A percentile compares a stretch with the other conserved stretches of the same genome.
phyloP scores from a whole-genome alignment of 371 early-diverging fungal genomes.

The Rhizopus stolonifer region DNA sequence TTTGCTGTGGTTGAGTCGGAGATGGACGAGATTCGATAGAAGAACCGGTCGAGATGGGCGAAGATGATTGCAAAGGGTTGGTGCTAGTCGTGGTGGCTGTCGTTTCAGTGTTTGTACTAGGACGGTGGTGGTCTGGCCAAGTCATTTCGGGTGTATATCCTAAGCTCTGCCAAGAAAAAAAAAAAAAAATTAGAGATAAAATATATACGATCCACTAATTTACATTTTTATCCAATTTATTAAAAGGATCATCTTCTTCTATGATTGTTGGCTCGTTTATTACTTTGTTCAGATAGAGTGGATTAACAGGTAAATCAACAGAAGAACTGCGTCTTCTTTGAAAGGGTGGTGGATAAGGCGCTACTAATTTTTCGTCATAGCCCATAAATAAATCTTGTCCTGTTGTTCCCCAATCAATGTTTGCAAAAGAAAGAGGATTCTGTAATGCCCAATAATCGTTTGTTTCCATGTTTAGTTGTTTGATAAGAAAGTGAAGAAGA shows the following conservation, averaged over 20 bases:
- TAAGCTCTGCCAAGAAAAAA: not conserved
- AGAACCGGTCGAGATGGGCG: slow-evolving; percentile 7
- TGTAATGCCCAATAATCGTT: slow-evolving; percentile 20
- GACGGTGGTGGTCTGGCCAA: not conserved
- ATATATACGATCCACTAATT: not conserved
- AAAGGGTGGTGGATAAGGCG: slow-evolving; percentile 17
- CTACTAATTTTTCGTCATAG: not conserved
- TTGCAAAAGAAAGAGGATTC: slow-evolving; percentile 20
- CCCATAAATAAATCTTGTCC: slow-evolving; percentile 1
- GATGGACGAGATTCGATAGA: slow-evolving; percentile 5
- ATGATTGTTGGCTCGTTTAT: slow-evolving; percentile 16
- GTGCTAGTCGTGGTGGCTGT: not conserved
- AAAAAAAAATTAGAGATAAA: not conserved
- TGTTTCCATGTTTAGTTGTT: slow-evolving; percentile 13
- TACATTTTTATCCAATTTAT: not conserved
- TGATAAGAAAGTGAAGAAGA: not conserved
- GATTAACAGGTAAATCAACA: slow-evolving; percentile 29
- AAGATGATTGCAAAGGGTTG: not conserved
- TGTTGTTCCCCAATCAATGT: slow-evolving; percentile 21
- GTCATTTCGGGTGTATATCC: not conserved
- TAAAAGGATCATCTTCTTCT: slow-evolving; percentile 16
- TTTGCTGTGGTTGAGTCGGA: slow-evolving; percentile 8
- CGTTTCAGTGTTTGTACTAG: not conserved
- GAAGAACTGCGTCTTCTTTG: slow-evolving; percentile 32
- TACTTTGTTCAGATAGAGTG: slow-evolving; percentile 18